Evolutionary conservation across 2,329 filamentous ascomycete species (phyloP).

Genomic region (Paracorniculantispora psalliotae): DNA sequence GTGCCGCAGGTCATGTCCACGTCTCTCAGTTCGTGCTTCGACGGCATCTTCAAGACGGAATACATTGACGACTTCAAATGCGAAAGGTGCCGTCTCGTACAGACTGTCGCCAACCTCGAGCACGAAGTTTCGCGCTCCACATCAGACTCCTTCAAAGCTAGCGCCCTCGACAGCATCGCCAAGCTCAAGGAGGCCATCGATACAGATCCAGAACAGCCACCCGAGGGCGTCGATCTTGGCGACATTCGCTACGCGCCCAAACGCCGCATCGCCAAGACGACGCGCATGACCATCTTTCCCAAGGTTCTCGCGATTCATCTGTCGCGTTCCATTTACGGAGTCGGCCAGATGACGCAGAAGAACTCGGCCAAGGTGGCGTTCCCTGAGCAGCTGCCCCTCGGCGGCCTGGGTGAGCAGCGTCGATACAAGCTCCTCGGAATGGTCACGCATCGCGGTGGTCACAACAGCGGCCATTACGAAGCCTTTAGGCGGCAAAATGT

Average conservation of each 20-base stretch:
- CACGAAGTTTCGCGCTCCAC: conserved; percentile 52
- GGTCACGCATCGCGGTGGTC: conserved; percentile 91
- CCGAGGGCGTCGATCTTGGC: conserved; percentile 68
- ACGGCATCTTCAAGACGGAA: conserved; percentile 90
- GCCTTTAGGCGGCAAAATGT: conserved; percentile 85
- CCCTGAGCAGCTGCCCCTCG: conserved; percentile 78
- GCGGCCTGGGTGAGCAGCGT: conserved; percentile 69
- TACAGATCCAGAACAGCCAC: conserved; percentile 74
- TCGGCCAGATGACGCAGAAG: conserved; percentile 72
- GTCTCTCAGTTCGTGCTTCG: conserved; percentile 81
- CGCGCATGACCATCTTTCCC: conserved; percentile 80
- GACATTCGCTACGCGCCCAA: conserved; percentile 71
- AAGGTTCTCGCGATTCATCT: conserved; percentile 89
- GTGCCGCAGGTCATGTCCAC: conserved; percentile 81
- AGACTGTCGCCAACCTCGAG: conserved; percentile 64
- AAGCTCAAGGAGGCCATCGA: conserved; percentile 66
- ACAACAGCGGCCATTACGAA: conserved; percentile 96
- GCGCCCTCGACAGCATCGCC: conserved; percentile 54
- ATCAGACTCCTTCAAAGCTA: conserved; percentile 46
- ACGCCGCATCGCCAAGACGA: conserved; percentile 79
- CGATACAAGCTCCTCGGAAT: conserved; percentile 81
- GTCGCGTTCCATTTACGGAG: conserved; percentile 86
- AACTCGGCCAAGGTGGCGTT: conserved; percentile 93
- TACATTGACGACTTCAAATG: conserved; percentile 97
- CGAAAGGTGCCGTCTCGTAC: conserved; percentile 82